These are phyloP conservation scores for Lentinula aciculospora DNA, from an alignment of 768 basidiomycete genomes.

Conservation along the genomic window DNA sequence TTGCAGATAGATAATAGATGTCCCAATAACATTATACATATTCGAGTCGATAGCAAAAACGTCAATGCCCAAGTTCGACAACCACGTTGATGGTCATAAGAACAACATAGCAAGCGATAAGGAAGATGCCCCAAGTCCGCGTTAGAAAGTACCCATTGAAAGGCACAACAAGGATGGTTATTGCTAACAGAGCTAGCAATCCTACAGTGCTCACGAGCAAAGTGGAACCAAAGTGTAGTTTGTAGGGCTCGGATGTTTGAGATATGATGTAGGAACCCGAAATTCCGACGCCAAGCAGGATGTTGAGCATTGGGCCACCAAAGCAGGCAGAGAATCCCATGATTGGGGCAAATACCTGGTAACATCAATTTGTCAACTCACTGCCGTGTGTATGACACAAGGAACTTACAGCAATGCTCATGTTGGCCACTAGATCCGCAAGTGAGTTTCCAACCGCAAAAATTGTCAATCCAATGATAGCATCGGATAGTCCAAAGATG, in stretches of 20 bases:
- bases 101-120: slow-evolving; percentile 66
- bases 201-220: slow-evolving; percentile 81
- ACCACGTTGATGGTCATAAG: slow-evolving; percentile 78
- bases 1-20: not conserved
- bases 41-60: not conserved
- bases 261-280: slow-evolving; percentile 84
- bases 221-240: slow-evolving; percentile 76
- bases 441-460: slow-evolving; percentile 96
- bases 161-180: slow-evolving; percentile 82
- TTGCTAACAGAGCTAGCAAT: slow-evolving; percentile 66
- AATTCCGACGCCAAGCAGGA: slow-evolving; percentile 85
- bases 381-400: not conserved
- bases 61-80: slow-evolving; percentile 56
- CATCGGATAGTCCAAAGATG: slow-evolving; percentile 93
- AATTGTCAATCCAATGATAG: slow-evolving; percentile 94
- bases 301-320: slow-evolving; percentile 90
- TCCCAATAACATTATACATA: not conserved
- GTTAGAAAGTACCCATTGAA: slow-evolving; percentile 78
- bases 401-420: slow-evolving; percentile 79
- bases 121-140: slow-evolving; percentile 73
- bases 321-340: slow-evolving; percentile 98
- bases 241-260: slow-evolving; percentile 55
- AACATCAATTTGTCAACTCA: not conserved
- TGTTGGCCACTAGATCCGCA: slow-evolving; percentile 95
- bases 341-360: slow-evolving; percentile 76